Base-by-base conservation (phyloP, 805 yeast genomes). In the Candida jianshihensis region DNA sequence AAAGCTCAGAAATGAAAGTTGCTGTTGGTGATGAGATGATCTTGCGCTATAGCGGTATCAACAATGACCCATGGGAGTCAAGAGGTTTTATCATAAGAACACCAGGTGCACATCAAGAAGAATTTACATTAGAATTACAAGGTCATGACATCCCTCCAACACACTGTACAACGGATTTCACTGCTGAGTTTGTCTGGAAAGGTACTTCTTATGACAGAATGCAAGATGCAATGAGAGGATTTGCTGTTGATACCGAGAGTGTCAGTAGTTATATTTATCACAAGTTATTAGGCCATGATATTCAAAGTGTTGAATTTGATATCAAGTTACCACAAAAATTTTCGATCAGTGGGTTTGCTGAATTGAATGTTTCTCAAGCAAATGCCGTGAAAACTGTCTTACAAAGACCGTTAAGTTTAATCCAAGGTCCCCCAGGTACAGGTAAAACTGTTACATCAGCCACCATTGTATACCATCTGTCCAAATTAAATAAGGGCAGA, bases 371-470 rank as follows among this genome's bases (percentile, higher is more conserved):
- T 7, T 85, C 96, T 2, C 97, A 89, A 57, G 71, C 72, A 3
- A 74, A 72, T 49, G 96, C 97, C 0, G 87, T 89, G 19, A 66
- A 70, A 35, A 59, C 70, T 10, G 95, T 81, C 0, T 57, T 87
- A 39, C 72, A 71, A 48, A 67, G 76, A 45, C 95, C 95, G 2
- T 64, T 88, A 30, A 74, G 92, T 6, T 67, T 87, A 46, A 86
- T 87, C 43, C 96, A 89, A 57, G 97, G 97, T 14, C 97, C 97
- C 9, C 97, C 97, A 4, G 95, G 95, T 44, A 89, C 97, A 0
- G 97, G 97, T 56, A 89, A 89, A 54, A 89, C 97, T 1, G 94
- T 86, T 13, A 88, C 96, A 0, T 86, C 96, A 0, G 90, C 96
- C 2, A 80, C 95, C 0, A 84, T 89, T 39, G 74, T 88, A 21